Evolutionary conservation across 768 basidiomycete species (phyloP).

Genomic region (Pholiota conissans): DNA sequence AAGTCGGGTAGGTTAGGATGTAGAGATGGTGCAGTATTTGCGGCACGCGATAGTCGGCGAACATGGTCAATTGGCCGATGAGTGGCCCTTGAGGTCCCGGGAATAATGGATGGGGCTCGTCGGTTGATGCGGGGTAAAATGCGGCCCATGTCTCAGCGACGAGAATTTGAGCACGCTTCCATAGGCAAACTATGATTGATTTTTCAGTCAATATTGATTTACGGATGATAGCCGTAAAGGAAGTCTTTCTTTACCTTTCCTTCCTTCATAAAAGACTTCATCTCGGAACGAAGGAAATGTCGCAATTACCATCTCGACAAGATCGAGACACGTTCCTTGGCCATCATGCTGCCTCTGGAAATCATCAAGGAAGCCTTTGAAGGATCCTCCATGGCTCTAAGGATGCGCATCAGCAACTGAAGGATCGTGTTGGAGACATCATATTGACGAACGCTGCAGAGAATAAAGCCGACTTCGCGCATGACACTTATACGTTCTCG

Average conservation of each 20-base stretch:
- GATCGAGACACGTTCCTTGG: conserved; percentile 66
- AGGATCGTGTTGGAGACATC: background rate
- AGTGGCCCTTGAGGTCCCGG: conserved; percentile 53
- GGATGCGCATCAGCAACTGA: background rate
- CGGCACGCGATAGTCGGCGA: conserved; percentile 91
- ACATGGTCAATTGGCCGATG: conserved; percentile 84
- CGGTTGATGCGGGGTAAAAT: conserved; percentile 62
- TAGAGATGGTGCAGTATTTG: conserved; percentile 86
- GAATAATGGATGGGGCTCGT: conserved; percentile 69
- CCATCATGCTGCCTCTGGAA: conserved; percentile 55
- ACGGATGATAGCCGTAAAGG: background rate
- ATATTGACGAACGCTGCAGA: conserved; percentile 60
- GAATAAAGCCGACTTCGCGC: conserved; percentile 72
- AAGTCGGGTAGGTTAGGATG: conserved; percentile 69
- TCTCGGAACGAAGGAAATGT: conserved; percentile 79
- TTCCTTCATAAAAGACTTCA: conserved; percentile 55
- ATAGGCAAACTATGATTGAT: conserved; percentile 60
- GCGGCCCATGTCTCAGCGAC: conserved; percentile 93
- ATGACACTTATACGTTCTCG: conserved; percentile 72
- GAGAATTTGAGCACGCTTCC: conserved; percentile 91
- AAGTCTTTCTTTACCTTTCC: conserved; percentile 46
- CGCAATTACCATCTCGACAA: conserved; percentile 70
- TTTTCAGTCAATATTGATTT: background rate
- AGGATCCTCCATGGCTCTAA: conserved; percentile 72
- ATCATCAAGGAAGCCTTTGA: conserved; percentile 59